Percentiles rank a stretch among this genome's conserved stretches.
phyloP scores from a whole-genome alignment of 2,329 filamentous ascomycete genomes.

The Talaromyces sp. region DNA sequence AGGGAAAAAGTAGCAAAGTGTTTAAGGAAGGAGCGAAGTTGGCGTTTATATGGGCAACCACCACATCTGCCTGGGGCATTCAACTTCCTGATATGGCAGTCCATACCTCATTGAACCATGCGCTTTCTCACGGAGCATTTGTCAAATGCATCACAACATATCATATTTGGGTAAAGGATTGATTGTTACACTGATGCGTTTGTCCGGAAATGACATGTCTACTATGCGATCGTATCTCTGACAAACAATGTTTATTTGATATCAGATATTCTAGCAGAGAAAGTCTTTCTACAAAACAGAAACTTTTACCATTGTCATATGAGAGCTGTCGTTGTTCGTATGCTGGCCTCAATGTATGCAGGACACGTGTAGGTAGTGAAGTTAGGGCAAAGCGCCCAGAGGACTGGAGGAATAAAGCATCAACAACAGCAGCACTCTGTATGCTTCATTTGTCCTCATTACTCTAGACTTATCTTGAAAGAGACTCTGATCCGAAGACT shows the following conservation, averaged over 20 bases:
- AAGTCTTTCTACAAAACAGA: neutral
- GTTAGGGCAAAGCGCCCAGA: neutral
- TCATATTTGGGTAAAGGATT: neutral
- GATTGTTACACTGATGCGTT: neutral
- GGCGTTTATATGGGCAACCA: neutral
- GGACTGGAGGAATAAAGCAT: neutral
- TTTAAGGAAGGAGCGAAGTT: neutral
- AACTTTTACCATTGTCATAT: neutral
- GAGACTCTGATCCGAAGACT: neutral
- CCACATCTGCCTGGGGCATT: neutral
- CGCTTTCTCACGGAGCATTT: neutral
- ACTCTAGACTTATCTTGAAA: neutral
- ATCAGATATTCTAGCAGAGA: neutral
- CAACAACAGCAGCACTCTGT: neutral
- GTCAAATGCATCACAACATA: neutral
- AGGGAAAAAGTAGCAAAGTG: neutral
- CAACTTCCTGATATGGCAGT: neutral
- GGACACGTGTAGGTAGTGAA: neutral
- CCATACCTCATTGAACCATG: neutral
- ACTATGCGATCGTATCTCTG: neutral
- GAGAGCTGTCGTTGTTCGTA: neutral
- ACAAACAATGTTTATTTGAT: neutral
- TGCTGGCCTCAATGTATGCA: neutral
- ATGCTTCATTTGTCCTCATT: neutral
- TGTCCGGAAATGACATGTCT: neutral